Evolutionary conservation across 1,284 basidiomycete species (phyloP).

Genomic region (Fistulina hepatica): DNA sequence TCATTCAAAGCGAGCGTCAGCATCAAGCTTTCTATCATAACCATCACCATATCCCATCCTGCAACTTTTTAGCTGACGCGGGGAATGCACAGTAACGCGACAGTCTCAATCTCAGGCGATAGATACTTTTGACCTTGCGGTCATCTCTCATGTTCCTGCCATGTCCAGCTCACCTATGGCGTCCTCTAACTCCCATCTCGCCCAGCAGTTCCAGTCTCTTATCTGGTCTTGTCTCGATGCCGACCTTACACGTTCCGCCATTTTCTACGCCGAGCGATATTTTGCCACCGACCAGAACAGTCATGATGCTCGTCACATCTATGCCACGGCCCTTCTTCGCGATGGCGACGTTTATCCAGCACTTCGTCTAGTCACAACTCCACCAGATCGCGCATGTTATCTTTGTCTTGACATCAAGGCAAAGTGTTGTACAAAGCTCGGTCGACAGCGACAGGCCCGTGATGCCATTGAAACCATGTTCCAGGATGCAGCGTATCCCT

Average conservation of each 20-base stretch:
- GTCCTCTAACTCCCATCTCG: slow-evolving; percentile 31
- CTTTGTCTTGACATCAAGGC: slow-evolving; percentile 75
- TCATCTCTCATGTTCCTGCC: slow-evolving; percentile 35
- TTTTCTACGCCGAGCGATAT: slow-evolving; percentile 76
- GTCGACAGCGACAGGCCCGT: slow-evolving; percentile 59
- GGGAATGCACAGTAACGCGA: too few relatives aligned
- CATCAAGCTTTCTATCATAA: too few relatives aligned
- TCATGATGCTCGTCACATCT: slow-evolving; percentile 78
- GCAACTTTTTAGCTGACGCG: too few relatives aligned
- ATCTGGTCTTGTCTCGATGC: slow-evolving; percentile 73
- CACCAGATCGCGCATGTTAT: slow-evolving; percentile 48
- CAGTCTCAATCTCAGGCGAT: slow-evolving; percentile 21
- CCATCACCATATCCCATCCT: too few relatives aligned
- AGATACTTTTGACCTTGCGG: too few relatives aligned
- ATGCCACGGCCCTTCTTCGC: slow-evolving; percentile 67
- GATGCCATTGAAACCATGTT: slow-evolving; percentile 59
- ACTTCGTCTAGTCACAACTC: slow-evolving; percentile 54
- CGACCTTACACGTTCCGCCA: slow-evolving; percentile 61
- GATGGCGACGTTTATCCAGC: slow-evolving; percentile 72
- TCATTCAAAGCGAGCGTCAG: too few relatives aligned
- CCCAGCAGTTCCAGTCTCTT: slow-evolving; percentile 54
- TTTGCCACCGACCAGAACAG: slow-evolving; percentile 53
- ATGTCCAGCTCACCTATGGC: background rate
- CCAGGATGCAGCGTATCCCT: slow-evolving; percentile 38
- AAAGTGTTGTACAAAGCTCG: slow-evolving; percentile 62